phyloP scores from a whole-genome alignment of 306 rosid species.

The Gleditsia sinensis region DNA sequence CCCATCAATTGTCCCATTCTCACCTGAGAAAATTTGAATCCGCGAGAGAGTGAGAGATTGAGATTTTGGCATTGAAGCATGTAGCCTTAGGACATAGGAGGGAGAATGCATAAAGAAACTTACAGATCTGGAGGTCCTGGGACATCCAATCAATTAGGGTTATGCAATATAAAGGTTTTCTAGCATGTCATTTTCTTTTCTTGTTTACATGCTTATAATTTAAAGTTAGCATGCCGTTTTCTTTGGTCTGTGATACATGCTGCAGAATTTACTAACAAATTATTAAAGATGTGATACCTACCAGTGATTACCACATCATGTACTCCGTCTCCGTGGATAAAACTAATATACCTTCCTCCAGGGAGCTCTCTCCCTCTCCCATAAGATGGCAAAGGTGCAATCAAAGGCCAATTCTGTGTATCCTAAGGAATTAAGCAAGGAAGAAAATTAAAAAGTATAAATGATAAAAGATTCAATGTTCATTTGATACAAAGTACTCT shows the following conservation, averaged over 20 bases:
- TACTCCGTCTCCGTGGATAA: slow-evolving; percentile 77
- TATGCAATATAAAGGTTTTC: slow-evolving; percentile 1
- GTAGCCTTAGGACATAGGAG: background rate
- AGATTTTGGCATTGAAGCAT: background rate
- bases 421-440: slow-evolving; percentile 52
- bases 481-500: background rate
- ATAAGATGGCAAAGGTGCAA: slow-evolving; percentile 88
- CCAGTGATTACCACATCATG: slow-evolving; percentile 83
- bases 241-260: background rate
- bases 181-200: background rate
- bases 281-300: slow-evolving; percentile 35
- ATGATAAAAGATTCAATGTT: background rate
- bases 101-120: background rate
- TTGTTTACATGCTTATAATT: slow-evolving; percentile 8
- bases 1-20: slow-evolving; percentile 94
- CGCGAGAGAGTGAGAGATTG: background rate
- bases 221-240: background rate
- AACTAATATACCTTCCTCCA: slow-evolving; percentile 83
- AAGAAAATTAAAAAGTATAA: slow-evolving; percentile 6
- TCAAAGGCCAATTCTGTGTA: slow-evolving; percentile 74
- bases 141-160: background rate
- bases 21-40: slow-evolving; percentile 42
- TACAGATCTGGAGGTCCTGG: background rate
- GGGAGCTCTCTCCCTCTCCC: slow-evolving; percentile 95
- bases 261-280: background rate